These are phyloP conservation scores for Scenedesmus sp. DNA, from an alignment of 163 green algal species.

Conservation along the genomic window DNA sequence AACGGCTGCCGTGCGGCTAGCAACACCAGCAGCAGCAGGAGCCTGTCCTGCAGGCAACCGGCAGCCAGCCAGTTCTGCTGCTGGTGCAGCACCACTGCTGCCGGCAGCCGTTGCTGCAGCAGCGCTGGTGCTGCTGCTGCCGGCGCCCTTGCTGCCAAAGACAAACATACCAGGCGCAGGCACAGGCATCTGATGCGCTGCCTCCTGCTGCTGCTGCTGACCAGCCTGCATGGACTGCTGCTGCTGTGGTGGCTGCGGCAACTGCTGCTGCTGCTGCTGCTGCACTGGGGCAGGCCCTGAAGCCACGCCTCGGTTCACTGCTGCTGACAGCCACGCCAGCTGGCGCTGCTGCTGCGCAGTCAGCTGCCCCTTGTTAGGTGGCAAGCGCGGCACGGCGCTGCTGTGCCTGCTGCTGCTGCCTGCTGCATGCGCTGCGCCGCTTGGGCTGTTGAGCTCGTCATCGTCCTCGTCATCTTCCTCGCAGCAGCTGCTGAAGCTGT, in stretches of 20 bases:
- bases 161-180: conserved; percentile 45
- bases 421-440: background rate
- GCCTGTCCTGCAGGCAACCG: background rate
- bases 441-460: background rate
- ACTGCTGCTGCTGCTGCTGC: conserved; percentile 25
- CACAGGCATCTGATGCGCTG: conserved; percentile 2
- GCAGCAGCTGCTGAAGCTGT: conserved; percentile 64
- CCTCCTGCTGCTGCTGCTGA: conserved; percentile 26
- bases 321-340: conserved; percentile 41
- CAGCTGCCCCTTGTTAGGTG: conserved; percentile 12
- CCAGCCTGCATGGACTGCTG: conserved; percentile 3
- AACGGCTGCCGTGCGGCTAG: background rate
- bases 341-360: conserved; percentile 45
- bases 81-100: background rate
- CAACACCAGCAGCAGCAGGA: background rate
- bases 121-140: conserved; percentile 25
- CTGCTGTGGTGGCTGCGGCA: background rate
- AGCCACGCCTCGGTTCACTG: background rate
- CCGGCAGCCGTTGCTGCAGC: background rate
- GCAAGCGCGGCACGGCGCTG: background rate
- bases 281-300: background rate
- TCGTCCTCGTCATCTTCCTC: conserved; percentile 19
- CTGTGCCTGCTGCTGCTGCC: conserved; percentile 6
- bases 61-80: background rate
- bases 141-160: conserved; percentile 30